Evolutionary conservation across 1,284 basidiomycete species (phyloP).

Genomic region (Ceratobasidium sp.): DNA sequence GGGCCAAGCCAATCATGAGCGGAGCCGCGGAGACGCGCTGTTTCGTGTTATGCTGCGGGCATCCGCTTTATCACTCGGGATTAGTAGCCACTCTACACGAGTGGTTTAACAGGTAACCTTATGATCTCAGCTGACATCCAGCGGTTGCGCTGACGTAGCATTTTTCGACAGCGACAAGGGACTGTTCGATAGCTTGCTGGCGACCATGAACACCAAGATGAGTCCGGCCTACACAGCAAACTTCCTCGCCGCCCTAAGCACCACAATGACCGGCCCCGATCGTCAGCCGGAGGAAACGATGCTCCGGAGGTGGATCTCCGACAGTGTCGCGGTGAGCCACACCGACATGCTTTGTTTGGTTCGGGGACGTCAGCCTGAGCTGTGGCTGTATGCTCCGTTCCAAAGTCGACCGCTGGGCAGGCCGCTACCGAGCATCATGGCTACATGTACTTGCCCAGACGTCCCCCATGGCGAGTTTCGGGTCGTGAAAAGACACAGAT

Average conservation of each 20-base stretch:
- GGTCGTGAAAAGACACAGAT: not conserved
- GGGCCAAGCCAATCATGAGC: not conserved
- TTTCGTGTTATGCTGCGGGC: conserved; percentile 9
- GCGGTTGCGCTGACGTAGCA: no score
- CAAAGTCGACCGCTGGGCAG: conserved; percentile 22
- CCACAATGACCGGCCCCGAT: not conserved
- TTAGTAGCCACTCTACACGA: not conserved
- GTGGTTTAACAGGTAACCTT: conserved; percentile 1
- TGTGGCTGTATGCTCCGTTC: conserved; percentile 36
- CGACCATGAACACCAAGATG: conserved; percentile 8
- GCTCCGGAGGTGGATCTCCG: not conserved
- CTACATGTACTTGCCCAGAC: not conserved
- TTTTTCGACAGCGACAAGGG: not conserved
- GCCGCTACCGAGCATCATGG: not conserved
- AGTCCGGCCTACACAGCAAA: not conserved
- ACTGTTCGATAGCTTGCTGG: conserved; percentile 1
- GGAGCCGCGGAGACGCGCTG: not conserved
- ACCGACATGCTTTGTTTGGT: not conserved
- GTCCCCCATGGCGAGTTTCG: not conserved
- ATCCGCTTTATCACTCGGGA: conserved; percentile 10
- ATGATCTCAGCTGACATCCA: no score
- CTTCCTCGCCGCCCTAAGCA: not conserved
- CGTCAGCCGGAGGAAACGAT: not conserved
- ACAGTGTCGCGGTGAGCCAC: conserved; percentile 10
- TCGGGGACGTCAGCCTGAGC: not conserved